phyloP scores from a whole-genome alignment of 805 yeast species.

The Saccharomycopsis javanensis region DNA sequence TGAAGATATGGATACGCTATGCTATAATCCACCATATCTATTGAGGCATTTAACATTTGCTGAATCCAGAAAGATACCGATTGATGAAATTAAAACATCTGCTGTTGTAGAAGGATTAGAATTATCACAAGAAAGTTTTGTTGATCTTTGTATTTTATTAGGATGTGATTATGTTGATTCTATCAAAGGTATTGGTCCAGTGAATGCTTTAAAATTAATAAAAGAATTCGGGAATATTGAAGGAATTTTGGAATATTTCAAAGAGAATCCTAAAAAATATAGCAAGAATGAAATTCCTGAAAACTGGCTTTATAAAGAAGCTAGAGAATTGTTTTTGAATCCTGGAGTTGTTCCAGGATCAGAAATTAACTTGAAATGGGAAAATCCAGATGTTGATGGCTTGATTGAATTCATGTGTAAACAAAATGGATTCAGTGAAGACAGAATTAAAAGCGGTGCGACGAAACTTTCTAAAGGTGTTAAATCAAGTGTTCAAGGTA shows the following conservation, averaged over 20 bases:
- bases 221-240: slow-evolving; percentile 79
- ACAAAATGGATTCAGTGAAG: slow-evolving; percentile 89
- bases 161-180: slow-evolving; percentile 98
- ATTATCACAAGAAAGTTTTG: slow-evolving; percentile 62
- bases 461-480: slow-evolving; percentile 75
- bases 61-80: slow-evolving; percentile 87
- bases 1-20: slow-evolving; percentile 97
- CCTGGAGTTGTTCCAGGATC: slow-evolving; percentile 69
- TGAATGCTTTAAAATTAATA: slow-evolving; percentile 81
- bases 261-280: slow-evolving; percentile 31
- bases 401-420: slow-evolving; percentile 72
- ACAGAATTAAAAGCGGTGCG: slow-evolving; percentile 80
- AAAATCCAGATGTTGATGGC: slow-evolving; percentile 78
- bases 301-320: slow-evolving; percentile 87
- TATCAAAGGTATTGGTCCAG: slow-evolving; percentile 92
- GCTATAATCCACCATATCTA: slow-evolving; percentile 77
- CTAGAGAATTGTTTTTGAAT: slow-evolving; percentile 67
- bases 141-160: slow-evolving; percentile 83
- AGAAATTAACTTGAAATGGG: slow-evolving; percentile 72
- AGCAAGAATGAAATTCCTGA: slow-evolving; percentile 81
- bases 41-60: slow-evolving; percentile 88
- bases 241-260: slow-evolving; percentile 57
- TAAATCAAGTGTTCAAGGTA: slow-evolving; percentile 80
- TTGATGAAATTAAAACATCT: slow-evolving; percentile 66
- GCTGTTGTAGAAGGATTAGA: slow-evolving; percentile 69